Base-by-base conservation (phyloP, 805 yeast genomes). In the Wickerhamiella bombiphila region DNA sequence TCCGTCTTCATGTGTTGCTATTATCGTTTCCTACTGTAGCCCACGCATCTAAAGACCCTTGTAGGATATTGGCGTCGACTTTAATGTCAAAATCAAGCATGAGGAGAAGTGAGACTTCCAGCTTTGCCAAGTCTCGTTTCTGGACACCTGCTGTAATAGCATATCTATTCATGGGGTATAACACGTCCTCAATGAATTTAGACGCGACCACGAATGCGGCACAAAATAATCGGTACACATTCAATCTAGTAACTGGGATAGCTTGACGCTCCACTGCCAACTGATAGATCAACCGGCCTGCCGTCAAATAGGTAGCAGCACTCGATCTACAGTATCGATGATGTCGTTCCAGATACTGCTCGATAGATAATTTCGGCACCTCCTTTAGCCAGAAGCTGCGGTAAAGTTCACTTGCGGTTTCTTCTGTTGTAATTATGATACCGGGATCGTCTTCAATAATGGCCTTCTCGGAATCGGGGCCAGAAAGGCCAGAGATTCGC, bases 41-140 rank as follows among this genome's bases (percentile, higher is more conserved):
- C 26, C 26, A 24, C 11, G 13, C 11, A 24, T 24, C 26, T 9
- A 24, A 9, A 24, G 26, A 24, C 26, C 13, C 26, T 13, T 24
- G 26, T 24, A 24, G 13, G 26, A 24, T 24, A 24, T 24, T 24
- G 13, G 56, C 55, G 40, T 66, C 66, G 5, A 68, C 65, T 32
- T 61, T 63, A 39, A 73, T 53, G 34, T 68, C 65, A 50, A 70
- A 72, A 48, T 70, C 66, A 35, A 68, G 42, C 33, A 71, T 48
- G 45, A 66, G 68, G 40, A 73, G 52, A 29, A 72, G 56, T 1
- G 72, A 64, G 16, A 70, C 62, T 46, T 72, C 79, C 32, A 73
- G 53, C 20, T 60, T 55, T 38, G 60, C 55, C 35, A 72, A 54
- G 38, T 72, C 79, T 3, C 49, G 37, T 29, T 57, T 41, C 3